phyloP scores from a whole-genome alignment of 2,329 filamentous ascomycete species.

The Phyllosticta ampelicida region DNA sequence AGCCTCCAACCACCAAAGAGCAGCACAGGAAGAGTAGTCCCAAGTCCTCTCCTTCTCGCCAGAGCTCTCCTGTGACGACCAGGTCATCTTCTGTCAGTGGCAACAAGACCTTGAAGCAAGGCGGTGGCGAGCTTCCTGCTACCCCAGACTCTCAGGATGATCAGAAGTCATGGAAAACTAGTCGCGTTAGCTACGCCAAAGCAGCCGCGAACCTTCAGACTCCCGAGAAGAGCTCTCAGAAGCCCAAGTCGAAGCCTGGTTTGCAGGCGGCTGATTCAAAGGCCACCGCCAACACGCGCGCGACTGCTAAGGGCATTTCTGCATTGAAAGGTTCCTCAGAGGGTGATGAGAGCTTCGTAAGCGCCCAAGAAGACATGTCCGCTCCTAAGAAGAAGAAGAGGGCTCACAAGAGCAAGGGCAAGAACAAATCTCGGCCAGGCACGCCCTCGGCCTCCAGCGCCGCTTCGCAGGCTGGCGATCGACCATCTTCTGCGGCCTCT shows the following conservation, averaged over 20 bases:
- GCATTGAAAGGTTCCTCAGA: background rate
- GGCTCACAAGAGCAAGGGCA: background rate
- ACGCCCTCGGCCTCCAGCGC: background rate
- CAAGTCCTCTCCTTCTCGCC: background rate
- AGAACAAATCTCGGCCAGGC: background rate
- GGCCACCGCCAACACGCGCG: background rate
- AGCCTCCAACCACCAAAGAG: background rate
- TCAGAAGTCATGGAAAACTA: background rate
- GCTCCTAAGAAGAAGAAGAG: background rate
- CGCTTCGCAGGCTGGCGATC: background rate
- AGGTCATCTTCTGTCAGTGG: background rate
- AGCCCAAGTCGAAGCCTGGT: background rate
- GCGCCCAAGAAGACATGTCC: constrained; percentile 37
- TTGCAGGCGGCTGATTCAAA: background rate
- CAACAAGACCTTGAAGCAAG: background rate
- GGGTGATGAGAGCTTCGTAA: constrained; percentile 7
- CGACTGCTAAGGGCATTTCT: background rate
- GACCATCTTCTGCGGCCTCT: background rate
- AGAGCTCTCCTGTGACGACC: background rate
- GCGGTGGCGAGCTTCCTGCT: background rate
- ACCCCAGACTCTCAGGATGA: background rate
- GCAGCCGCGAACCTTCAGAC: background rate
- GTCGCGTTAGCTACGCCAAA: constrained; percentile 4
- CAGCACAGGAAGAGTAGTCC: background rate
- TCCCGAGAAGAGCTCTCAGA: background rate